A percentile compares a stretch with the other conserved stretches of the same genome.
Conservation (phyloP, 768 basidiomycete species). For the Sarcodon aspratus region DNA sequence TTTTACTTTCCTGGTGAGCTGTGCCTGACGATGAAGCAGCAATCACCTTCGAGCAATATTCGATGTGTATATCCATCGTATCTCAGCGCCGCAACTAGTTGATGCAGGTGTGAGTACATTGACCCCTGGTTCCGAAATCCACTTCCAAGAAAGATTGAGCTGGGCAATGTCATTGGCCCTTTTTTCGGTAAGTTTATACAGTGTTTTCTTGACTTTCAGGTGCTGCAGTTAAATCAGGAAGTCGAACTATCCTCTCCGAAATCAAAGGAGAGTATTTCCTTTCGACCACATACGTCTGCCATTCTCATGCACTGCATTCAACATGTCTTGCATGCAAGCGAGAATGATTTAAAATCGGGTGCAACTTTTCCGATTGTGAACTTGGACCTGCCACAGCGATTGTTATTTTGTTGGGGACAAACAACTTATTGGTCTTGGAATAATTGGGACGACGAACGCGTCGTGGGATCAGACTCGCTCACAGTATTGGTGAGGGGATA, state of each 20-base stretch:
- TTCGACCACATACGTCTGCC: slow-evolving; percentile 23
- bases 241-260: no score
- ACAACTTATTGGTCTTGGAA: slow-evolving; percentile 56
- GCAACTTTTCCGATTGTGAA: slow-evolving; percentile 7
- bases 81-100: not conserved
- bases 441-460: slow-evolving; percentile 44
- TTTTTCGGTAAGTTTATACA: slow-evolving; percentile 17
- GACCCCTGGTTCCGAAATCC: not conserved
- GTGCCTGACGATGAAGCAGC: not conserved
- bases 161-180: slow-evolving; percentile 24
- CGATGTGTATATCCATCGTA: not conserved
- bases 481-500: slow-evolving; percentile 30
- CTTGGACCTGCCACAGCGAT: slow-evolving; percentile 31
- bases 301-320: slow-evolving; percentile 34
- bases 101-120: not conserved
- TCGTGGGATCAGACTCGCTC: slow-evolving; percentile 37
- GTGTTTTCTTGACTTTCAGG: no score
- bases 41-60: not conserved
- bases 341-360: slow-evolving; percentile 3
- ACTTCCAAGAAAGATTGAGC: slow-evolving; percentile 16
- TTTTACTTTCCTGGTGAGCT: not conserved
- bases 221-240: no score
- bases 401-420: slow-evolving; percentile 49
- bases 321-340: slow-evolving; percentile 22
- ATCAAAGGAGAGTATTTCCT: not conserved